Evolutionary conservation across 352 stramenopile genomes (phyloP).

Genomic region (Globisporangium parvum): DNA sequence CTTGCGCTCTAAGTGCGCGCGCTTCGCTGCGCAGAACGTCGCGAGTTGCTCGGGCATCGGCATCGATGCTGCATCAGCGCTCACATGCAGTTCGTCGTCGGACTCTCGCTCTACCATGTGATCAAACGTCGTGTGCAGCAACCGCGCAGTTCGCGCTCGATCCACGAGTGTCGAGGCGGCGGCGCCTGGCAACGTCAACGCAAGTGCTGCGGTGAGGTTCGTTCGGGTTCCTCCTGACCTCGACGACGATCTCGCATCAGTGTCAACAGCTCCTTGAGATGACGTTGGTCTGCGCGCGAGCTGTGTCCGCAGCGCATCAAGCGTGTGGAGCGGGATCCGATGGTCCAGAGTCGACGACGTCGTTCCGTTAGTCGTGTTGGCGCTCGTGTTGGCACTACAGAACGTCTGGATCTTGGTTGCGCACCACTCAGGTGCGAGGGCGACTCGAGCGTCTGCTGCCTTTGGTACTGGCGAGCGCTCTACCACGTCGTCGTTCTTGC

Average conservation of each 20-base stretch:
- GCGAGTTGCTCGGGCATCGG: neutral
- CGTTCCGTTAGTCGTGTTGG: neutral
- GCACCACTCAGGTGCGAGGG: neutral
- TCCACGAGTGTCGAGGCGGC: slow-evolving; percentile 13
- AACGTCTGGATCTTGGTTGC: slow-evolving; percentile 4
- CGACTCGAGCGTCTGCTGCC: neutral
- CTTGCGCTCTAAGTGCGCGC: slow-evolving; percentile 16
- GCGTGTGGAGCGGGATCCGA: no score
- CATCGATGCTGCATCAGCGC: neutral
- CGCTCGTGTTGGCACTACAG: neutral
- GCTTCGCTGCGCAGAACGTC: slow-evolving; percentile 28
- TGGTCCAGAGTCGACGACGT: neutral
- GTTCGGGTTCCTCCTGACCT: no score
- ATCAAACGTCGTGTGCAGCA: slow-evolving; percentile 13
- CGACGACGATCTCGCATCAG: no score
- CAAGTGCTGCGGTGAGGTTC: neutral
- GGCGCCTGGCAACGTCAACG: neutral
- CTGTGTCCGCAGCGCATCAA: no score
- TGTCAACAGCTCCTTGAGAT: no score
- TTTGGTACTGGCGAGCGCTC: no score
- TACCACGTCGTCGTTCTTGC: neutral
- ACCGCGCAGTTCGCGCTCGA: slow-evolving; percentile 14
- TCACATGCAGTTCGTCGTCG: neutral
- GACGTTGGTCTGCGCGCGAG: no score
- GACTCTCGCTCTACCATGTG: neutral